Base-by-base conservation (phyloP, 495 filamentous ascomycete genomes). In the Chaetomium cochliodes region DNA sequence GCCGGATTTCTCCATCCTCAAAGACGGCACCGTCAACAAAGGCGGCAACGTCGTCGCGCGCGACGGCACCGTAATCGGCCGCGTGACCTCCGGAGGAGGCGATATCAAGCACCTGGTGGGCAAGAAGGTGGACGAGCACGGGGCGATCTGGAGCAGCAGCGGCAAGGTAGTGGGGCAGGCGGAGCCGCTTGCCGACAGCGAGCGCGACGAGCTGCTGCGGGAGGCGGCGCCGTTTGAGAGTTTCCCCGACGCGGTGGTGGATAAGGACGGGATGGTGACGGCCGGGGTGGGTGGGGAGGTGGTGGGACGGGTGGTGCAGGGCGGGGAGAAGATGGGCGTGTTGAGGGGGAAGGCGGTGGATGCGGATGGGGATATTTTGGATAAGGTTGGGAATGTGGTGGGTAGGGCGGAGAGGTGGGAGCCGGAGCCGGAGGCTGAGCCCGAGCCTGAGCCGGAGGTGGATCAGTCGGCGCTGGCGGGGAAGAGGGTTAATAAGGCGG, bases 401-500 rank as follows among this genome's bases (percentile, higher is more conserved):
- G 92, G 92, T 58, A 86, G 86, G 59, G 90, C 90, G 26, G 90
- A 92, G 72, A 81, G 91, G 39, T 93, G 88, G 88, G 86, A 90
- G 67, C 70, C 73, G 1, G 89, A 90, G 37, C 86, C 89, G 56
- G 86, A 84, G 30, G 9, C 33, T 28, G 52, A 33, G 65, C 67
- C 73, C 2, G 81, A 81, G 60, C 66, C 76, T 1, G 86, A 84
- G 67, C 73, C 75, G 3, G 81, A 80, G 49, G 63, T 77, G 4
- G 90, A 96, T 67, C 79, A 85, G 52, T 92, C 88, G 3, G 75
- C 82, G 16, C 80, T 96, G 6, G 91, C 90, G 5, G 92, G 92
- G 59, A 92, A 91, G 82, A 84, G 87, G 5, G 89, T 94, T 71
- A 96, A 96, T 78, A 94, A 94, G 76, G 82, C 81, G 9, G 92